Evolutionary conservation across 306 rosid species (phyloP).

Genomic region (Boehmeria nivea): DNA sequence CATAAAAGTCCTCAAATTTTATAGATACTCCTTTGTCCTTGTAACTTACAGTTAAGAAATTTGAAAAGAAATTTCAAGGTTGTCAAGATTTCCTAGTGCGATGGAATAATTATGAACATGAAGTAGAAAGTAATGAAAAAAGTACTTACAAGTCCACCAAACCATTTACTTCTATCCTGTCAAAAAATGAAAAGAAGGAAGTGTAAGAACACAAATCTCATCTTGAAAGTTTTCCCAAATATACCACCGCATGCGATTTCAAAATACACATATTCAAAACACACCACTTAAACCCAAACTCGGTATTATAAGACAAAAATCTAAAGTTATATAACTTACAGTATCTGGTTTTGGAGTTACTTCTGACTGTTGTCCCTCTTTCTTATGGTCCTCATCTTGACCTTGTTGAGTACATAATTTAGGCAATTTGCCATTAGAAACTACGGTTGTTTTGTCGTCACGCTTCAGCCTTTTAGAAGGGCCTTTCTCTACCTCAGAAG

Average conservation of each 20-base stretch:
- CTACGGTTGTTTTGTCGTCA: slow-evolving; percentile 16
- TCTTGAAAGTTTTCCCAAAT: no score
- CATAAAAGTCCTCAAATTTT: neutral
- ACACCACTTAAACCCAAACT: no score
- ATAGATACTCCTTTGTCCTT: no score
- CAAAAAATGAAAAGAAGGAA: slow-evolving; percentile 28
- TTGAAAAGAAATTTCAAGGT: slow-evolving; percentile 1
- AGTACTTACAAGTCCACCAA: slow-evolving; percentile 65
- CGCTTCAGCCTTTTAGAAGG: slow-evolving; percentile 47
- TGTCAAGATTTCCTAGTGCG: no score
- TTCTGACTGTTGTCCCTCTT: slow-evolving; percentile 28
- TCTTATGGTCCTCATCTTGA: slow-evolving; percentile 21
- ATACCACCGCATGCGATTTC: no score
- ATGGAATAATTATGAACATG: slow-evolving; percentile 8
- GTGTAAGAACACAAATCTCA: slow-evolving; percentile 38
- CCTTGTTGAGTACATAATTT: slow-evolving; percentile 26
- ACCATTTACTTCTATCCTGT: slow-evolving; percentile 87
- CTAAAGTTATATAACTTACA: slow-evolving; percentile 41
- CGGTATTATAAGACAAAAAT: no score
- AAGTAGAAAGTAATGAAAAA: slow-evolving; percentile 9
- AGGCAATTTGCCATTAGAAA: slow-evolving; percentile 26
- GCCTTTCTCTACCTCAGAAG: slow-evolving; percentile 27
- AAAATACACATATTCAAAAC: no score
- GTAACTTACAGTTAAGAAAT: no score
- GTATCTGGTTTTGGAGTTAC: slow-evolving; percentile 43